Conservation (phyloP, 2,329 filamentous ascomycete genomes). For the Magnaporthiopsis incrustans region DNA sequence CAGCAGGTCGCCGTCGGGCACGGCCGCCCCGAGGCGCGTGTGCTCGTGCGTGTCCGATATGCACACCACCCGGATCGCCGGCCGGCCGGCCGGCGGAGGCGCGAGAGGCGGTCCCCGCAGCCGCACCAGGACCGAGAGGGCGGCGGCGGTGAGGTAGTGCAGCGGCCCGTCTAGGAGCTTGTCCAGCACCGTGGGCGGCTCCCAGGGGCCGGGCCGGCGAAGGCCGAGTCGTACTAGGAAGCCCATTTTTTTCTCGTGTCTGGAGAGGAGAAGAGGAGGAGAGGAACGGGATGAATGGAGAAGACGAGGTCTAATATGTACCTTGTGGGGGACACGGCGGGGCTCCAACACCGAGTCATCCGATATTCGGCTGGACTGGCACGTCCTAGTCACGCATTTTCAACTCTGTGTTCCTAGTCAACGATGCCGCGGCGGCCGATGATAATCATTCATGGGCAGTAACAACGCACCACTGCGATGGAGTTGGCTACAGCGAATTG, state of each 20-base stretch:
- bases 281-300: not conserved
- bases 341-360: too few relatives aligned
- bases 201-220: conserved; percentile 12
- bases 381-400: too few relatives aligned
- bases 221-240: conserved; percentile 14
- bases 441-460: too few relatives aligned
- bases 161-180: conserved; percentile 62
- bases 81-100: conserved; percentile 44
- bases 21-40: conserved; percentile 35
- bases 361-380: too few relatives aligned
- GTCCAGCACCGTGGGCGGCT: conserved; percentile 44
- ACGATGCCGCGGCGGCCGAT: too few relatives aligned
- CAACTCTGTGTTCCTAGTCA: too few relatives aligned
- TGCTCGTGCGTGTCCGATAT: conserved; percentile 82
- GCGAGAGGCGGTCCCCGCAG: conserved; percentile 59
- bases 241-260: conserved; percentile 6
- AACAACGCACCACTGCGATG: too few relatives aligned
- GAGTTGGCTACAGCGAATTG: too few relatives aligned
- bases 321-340: too few relatives aligned
- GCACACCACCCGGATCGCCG: conserved; percentile 66
- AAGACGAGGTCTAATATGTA: not conserved
- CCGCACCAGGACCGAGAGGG: conserved; percentile 57
- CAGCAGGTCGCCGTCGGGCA: conserved; percentile 74
- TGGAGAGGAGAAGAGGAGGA: not conserved
- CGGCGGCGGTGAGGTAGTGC: conserved; percentile 49